Conservation (phyloP, 2,329 filamentous ascomycete species). For the Pseudopyrenochaeta lycopersici region DNA sequence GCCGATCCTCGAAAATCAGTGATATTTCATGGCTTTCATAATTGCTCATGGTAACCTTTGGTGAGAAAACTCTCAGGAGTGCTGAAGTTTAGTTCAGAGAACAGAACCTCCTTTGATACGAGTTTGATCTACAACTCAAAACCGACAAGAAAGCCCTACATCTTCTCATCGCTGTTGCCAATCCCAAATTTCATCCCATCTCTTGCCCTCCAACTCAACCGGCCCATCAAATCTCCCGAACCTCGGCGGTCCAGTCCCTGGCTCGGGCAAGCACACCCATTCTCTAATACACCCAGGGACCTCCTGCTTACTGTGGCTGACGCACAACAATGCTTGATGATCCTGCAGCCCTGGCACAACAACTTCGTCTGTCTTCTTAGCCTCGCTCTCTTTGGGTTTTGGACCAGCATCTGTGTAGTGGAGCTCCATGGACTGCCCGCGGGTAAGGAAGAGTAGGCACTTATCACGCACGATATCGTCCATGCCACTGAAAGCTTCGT, state of each 20-base stretch:
- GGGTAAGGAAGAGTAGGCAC: conserved; percentile 79
- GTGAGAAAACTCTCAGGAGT: no score
- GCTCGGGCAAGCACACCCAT: conserved; percentile 86
- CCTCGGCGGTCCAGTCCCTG: conserved; percentile 70
- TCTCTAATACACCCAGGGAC: conserved; percentile 83
- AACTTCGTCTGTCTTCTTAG: conserved; percentile 54
- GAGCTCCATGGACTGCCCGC: conserved; percentile 52
- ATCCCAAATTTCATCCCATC: conserved; percentile 69
- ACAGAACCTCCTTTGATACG: no score
- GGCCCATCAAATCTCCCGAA: conserved; percentile 72
- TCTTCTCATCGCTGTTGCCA: conserved; percentile 1
- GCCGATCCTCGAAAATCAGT: not conserved
- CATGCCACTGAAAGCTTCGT: conserved; percentile 62
- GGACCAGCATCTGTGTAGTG: conserved; percentile 44
- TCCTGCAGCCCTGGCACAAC: conserved; percentile 70
- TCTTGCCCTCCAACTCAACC: conserved; percentile 63
- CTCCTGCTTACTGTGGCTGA: conserved; percentile 90
- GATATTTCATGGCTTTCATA: not conserved
- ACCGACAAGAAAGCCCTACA: no score
- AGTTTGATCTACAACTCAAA: no score
- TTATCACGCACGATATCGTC: conserved; percentile 76
- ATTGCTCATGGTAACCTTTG: no score
- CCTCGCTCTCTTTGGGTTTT: conserved; percentile 55
- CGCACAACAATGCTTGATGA: conserved; percentile 85
- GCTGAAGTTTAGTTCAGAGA: no score